Evolutionary conservation across 345 rosid genomes (phyloP).

Genomic region (Acer negundo): DNA sequence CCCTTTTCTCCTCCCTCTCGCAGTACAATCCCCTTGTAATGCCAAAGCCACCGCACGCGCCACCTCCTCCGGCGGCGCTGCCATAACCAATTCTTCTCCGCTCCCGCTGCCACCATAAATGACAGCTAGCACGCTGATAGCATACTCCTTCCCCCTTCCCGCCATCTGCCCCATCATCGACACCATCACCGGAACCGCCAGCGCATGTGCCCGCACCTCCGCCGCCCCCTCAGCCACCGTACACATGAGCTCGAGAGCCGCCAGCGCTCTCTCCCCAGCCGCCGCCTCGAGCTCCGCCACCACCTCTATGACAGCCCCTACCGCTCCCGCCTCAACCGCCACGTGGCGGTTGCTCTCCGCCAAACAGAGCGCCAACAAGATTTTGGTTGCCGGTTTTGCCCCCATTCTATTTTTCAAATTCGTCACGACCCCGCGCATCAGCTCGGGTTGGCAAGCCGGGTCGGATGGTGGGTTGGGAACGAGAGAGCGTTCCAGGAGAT

Average conservation of each 20-base stretch:
- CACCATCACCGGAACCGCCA: slow-evolving; percentile 93
- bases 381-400: slow-evolving; percentile 69
- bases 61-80: slow-evolving; percentile 87
- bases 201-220: slow-evolving; percentile 73
- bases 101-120: slow-evolving; percentile 43
- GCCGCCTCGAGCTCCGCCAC: slow-evolving; percentile 67
- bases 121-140: slow-evolving; percentile 71
- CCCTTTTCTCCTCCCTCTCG: slow-evolving; percentile 79
- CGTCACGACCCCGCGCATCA: slow-evolving; percentile 66
- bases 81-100: slow-evolving; percentile 21
- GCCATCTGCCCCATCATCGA: slow-evolving; percentile 79
- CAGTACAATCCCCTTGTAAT: slow-evolving; percentile 74
- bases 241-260: slow-evolving; percentile 81
- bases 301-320: slow-evolving; percentile 64
- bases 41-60: slow-evolving; percentile 84
- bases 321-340: slow-evolving; percentile 84
- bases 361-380: slow-evolving; percentile 73
- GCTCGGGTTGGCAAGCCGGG: slow-evolving; percentile 62
- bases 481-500: slow-evolving; percentile 64
- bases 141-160: slow-evolving; percentile 85
- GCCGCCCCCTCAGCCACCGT: slow-evolving; percentile 78
- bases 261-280: slow-evolving; percentile 74
- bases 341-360: slow-evolving; percentile 75
- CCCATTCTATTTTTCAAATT: slow-evolving; percentile 49
- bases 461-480: slow-evolving; percentile 79